Evolutionary conservation across 495 filamentous ascomycete species (phyloP), one percentile per base, ranked within the genome.

Genomic region (Podospora tetraspora): DNA sequence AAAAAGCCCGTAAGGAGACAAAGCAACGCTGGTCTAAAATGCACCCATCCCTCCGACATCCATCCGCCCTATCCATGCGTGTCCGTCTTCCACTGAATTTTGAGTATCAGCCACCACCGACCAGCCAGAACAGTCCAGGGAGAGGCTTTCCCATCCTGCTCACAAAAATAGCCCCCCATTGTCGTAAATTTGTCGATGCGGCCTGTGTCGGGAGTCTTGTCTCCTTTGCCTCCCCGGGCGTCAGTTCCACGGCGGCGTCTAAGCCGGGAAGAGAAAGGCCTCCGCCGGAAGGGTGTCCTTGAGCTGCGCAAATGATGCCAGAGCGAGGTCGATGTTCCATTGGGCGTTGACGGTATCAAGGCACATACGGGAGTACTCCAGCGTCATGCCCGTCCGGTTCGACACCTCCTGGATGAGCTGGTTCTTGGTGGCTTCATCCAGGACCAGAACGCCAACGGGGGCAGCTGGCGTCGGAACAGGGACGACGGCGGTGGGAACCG

Each of bases 261-360:
- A 74, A 22, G 57, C 67, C 67, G 66, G 9, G 1, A 66, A 59
- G 19, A 34, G 67, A 67, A 84, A 84, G 11, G 81, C 82, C 16
- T 75, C 69, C 3, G 76, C 70, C 2, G 82, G 82, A 57, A 84
- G 25, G 43, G 77, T 68, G 1, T 72, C 77, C 75, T 79, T 86
- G 63, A 82, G 82, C 64, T 87, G 81, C 68, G 89, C 86, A 74
- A 93, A 94, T 52, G 86, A 85, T 65, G 81, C 80, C 70, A 90
- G 79, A 0, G 91, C 92, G 63, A 78, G 78, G n/a, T 89, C 85
- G 52, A 90, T 84, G 74, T 92, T 86, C 91, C 92, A 95, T 59
- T 84, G 85, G 69, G 86, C 89, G n/a, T 63, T 23, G 6, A 75
- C 85, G 0, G 84, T 82, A n/a, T 52, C 43, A 6, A 95, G 80